Conservation (phyloP, 108 stramenopile species). For the Fragilariopsis cylindrus region DNA sequence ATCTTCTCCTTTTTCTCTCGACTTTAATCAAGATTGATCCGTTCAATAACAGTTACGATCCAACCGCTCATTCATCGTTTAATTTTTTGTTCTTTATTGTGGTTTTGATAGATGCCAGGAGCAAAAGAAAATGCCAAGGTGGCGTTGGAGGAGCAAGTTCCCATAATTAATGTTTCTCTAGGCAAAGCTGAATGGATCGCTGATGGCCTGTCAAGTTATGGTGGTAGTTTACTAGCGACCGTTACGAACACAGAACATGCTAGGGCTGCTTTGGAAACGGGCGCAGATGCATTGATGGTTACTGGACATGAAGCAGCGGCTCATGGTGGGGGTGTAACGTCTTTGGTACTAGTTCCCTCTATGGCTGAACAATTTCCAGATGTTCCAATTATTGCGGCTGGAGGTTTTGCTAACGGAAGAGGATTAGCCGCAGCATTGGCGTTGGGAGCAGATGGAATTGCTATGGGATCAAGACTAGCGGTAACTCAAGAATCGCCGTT, state of each 20-base stretch:
- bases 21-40: too few relatives aligned
- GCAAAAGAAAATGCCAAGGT: slow-evolving; percentile 81
- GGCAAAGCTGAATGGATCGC: slow-evolving; percentile 89
- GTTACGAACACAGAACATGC: slow-evolving; percentile 85
- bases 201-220: slow-evolving; percentile 67
- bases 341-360: slow-evolving; percentile 71
- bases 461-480: slow-evolving; percentile 89
- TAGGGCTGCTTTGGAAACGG: slow-evolving; percentile 55
- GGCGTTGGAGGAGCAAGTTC: slow-evolving; percentile 85
- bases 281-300: slow-evolving; percentile 85
- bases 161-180: slow-evolving; percentile 82
- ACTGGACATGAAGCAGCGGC: slow-evolving; percentile 94
- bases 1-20: too few relatives aligned
- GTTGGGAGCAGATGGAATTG: slow-evolving; percentile 88
- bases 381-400: slow-evolving; percentile 84
- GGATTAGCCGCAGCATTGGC: slow-evolving; percentile 80
- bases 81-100: too few relatives aligned
- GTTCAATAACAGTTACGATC: too few relatives aligned
- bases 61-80: too few relatives aligned
- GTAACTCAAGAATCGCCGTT: slow-evolving; percentile 73
- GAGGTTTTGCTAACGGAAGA: slow-evolving; percentile 89
- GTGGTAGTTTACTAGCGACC: slow-evolving; percentile 79
- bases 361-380: slow-evolving; percentile 75
- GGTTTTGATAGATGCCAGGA: slow-evolving; percentile 63
- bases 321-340: slow-evolving; percentile 88